phyloP scores from a whole-genome alignment of 441 rosid species.

The Pelargonium australe region DNA sequence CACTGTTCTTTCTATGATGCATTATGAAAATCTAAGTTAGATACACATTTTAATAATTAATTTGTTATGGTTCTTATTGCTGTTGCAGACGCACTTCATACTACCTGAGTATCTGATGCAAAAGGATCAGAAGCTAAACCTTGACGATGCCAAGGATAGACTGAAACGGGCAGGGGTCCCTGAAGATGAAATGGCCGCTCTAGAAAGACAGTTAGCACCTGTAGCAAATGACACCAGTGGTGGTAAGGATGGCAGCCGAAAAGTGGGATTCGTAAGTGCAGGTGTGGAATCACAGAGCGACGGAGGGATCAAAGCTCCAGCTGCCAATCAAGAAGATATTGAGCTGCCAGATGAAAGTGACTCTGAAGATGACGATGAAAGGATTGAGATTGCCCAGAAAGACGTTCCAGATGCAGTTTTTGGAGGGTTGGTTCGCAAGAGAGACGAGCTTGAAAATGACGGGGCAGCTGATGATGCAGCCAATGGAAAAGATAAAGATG shows the following conservation, averaged over 20 bases:
- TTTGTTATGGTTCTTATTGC: neutral
- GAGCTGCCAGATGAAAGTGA: slow-evolving; percentile 82
- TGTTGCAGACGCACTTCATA: slow-evolving; percentile 4
- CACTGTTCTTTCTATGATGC: neutral
- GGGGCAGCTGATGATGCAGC: slow-evolving; percentile 20
- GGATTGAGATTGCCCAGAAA: slow-evolving; percentile 65
- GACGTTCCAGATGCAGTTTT: slow-evolving; percentile 82
- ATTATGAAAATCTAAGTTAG: no score
- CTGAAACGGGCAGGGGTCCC: slow-evolving; percentile 70
- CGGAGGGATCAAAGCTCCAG: slow-evolving; percentile 30
- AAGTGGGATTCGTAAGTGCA: slow-evolving; percentile 85
- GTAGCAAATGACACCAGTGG: slow-evolving; percentile 20
- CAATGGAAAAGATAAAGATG: slow-evolving; percentile 27
- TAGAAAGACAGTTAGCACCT: slow-evolving; percentile 80
- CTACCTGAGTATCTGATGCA: slow-evolving; percentile 4
- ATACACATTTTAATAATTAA: no score
- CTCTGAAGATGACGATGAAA: slow-evolving; percentile 54
- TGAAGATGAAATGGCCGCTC: slow-evolving; percentile 89
- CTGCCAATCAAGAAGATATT: slow-evolving; percentile 64
- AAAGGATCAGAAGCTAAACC: slow-evolving; percentile 52
- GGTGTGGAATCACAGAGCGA: slow-evolving; percentile 62
- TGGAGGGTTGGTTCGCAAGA: slow-evolving; percentile 71
- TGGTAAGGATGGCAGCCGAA: slow-evolving; percentile 44
- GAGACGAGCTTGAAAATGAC: slow-evolving; percentile 39
- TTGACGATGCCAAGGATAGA: slow-evolving; percentile 85